Percentiles rank a stretch among this genome's conserved stretches.
These are phyloP conservation scores for Microbotryum violaceum DNA, from an alignment of 1,284 basidiomycete genomes.

Conservation along the genomic window DNA sequence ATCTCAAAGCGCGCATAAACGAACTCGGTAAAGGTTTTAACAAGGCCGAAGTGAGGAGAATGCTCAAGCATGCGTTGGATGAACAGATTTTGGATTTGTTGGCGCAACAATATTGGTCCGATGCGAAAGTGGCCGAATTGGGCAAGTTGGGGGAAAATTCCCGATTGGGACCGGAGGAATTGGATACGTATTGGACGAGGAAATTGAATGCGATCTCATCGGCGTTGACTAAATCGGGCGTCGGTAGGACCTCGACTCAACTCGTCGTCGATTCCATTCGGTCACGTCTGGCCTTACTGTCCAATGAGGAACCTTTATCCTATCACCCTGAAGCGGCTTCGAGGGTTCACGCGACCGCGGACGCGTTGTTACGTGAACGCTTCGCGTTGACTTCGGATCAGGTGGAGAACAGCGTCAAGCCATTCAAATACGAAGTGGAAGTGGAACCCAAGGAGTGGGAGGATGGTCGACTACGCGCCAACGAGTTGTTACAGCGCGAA, in stretches of 20 bases:
- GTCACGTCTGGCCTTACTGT: constrained; percentile 78
- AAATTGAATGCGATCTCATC: constrained; percentile 89
- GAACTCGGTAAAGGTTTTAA: constrained; percentile 76
- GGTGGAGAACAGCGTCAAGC: constrained; percentile 99
- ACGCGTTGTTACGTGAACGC: constrained; percentile 82
- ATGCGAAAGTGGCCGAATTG: constrained; percentile 73
- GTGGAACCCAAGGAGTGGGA: constrained; percentile 85
- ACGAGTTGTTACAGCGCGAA: constrained; percentile 77
- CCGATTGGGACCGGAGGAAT: constrained; percentile 55
- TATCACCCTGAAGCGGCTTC: constrained; percentile 81
- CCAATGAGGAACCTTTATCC: constrained; percentile 80
- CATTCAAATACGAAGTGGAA: constrained; percentile 94
- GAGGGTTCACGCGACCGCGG: constrained; percentile 82
- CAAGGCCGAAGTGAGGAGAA: constrained; percentile 77
- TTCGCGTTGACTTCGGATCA: constrained; percentile 91
- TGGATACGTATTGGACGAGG: constrained; percentile 91
- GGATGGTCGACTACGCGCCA: constrained; percentile 62
- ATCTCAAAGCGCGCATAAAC: constrained; percentile 83
- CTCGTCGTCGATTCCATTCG: constrained; percentile 93
- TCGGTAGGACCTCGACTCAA: constrained; percentile 88
- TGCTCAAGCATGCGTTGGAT: constrained; percentile 85
- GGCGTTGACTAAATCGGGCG: constrained; percentile 87
- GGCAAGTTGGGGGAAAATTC: constrained; percentile 61
- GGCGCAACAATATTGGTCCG: constrained; percentile 94
- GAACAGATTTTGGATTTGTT: constrained; percentile 95